phyloP scores from a whole-genome alignment of 1,284 basidiomycete species.

The Malassezia cuniculi region DNA sequence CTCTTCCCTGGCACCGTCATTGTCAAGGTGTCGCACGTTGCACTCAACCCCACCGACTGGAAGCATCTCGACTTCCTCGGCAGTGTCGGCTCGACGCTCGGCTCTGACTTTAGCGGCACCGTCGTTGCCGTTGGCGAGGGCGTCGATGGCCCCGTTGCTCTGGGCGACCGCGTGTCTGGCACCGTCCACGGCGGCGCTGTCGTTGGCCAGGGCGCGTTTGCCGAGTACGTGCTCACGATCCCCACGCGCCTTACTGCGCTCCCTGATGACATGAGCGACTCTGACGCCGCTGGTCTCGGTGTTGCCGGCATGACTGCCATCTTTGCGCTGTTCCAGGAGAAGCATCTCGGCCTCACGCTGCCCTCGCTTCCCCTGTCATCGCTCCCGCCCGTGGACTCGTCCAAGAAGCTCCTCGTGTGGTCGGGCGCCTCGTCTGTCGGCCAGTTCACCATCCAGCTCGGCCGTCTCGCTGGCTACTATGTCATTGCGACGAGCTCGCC shows the following conservation, averaged over 20 bases:
- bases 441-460: slow-evolving; percentile 47
- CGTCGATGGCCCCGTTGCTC: slow-evolving; percentile 44
- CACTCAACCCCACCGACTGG: slow-evolving; percentile 42
- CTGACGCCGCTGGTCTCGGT: slow-evolving; percentile 23
- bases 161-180: slow-evolving; percentile 53
- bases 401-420: slow-evolving; percentile 47
- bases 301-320: slow-evolving; percentile 33
- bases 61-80: slow-evolving; percentile 44
- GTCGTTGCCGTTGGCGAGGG: slow-evolving; percentile 49
- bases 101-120: slow-evolving; percentile 54
- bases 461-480: slow-evolving; percentile 48
- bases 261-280: slow-evolving; percentile 21
- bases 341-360: slow-evolving; percentile 16
- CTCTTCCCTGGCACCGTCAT: slow-evolving; percentile 22
- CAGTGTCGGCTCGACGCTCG: slow-evolving; percentile 48
- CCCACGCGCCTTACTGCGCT: slow-evolving; percentile 25
- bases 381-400: slow-evolving; percentile 14
- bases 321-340: slow-evolving; percentile 10
- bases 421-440: slow-evolving; percentile 52
- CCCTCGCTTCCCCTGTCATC: slow-evolving; percentile 17
- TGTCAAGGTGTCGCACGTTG: slow-evolving; percentile 23
- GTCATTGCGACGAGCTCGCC: slow-evolving; percentile 48
- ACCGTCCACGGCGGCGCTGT: slow-evolving; percentile 48
- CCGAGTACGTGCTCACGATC: slow-evolving; percentile 41
- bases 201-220: slow-evolving; percentile 42